Evolutionary conservation across 1,284 basidiomycete species (phyloP).

Genomic region (Papiliotrema laurentii): DNA sequence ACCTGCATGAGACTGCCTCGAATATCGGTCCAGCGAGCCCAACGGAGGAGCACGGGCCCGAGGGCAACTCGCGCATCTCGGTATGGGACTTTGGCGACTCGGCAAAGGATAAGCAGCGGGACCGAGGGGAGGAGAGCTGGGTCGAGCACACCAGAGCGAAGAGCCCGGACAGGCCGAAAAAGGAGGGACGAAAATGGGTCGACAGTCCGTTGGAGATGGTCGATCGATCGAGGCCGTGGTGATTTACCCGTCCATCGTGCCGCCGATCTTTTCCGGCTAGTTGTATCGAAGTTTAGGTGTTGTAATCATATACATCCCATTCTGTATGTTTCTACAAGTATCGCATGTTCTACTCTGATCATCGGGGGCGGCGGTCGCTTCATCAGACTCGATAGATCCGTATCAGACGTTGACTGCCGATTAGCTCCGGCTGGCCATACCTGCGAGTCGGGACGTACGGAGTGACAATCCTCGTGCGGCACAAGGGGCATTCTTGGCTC

Average conservation of each 20-base stretch:
- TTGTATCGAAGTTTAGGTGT: background rate
- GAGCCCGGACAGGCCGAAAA: background rate
- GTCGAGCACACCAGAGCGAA: background rate
- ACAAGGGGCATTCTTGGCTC: slow-evolving; percentile 76
- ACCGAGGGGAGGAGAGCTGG: slow-evolving; percentile 4
- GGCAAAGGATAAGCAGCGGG: background rate
- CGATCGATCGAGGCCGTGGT: slow-evolving; percentile 19
- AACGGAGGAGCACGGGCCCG: background rate
- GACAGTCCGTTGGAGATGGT: slow-evolving; percentile 24
- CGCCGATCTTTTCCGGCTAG: background rate
- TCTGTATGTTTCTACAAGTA: background rate
- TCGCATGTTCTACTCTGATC: background rate
- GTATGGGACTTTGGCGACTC: background rate
- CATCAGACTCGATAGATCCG: slow-evolving; percentile 55
- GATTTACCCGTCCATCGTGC: background rate
- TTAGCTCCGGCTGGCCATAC: background rate
- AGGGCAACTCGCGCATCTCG: background rate
- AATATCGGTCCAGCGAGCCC: slow-evolving; percentile 1
- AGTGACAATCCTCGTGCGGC: slow-evolving; percentile 71
- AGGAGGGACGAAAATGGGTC: background rate
- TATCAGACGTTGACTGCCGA: slow-evolving; percentile 57
- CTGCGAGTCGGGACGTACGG: slow-evolving; percentile 16
- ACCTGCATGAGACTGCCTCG: background rate
- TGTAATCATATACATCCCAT: background rate
- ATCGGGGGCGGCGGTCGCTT: background rate